phyloP scores from a whole-genome alignment of 179 eudicot genomes.

The Pouteria campechiana region DNA sequence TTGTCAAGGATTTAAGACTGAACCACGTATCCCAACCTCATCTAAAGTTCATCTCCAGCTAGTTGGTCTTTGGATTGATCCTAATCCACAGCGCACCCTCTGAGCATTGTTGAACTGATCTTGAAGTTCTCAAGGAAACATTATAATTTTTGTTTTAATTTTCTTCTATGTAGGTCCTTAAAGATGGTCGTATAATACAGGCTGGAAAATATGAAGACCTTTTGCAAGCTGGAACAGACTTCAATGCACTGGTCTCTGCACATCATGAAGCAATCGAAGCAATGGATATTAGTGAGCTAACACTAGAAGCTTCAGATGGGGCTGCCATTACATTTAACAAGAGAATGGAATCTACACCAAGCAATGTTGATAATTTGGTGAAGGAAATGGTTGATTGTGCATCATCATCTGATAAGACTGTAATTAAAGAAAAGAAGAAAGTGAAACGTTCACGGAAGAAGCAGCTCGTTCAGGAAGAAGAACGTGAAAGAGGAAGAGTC shows the following conservation, averaged over 20 bases:
- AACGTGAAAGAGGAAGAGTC: constrained; percentile 87
- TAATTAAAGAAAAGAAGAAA: constrained; percentile 38
- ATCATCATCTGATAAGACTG: constrained; percentile 12
- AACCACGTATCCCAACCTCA: no score
- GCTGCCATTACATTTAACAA: constrained; percentile 14
- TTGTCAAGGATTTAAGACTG: no score
- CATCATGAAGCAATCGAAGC: constrained; percentile 88
- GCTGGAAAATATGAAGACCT: constrained; percentile 79
- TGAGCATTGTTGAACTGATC: no score
- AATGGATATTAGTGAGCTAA: no score
- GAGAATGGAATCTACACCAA: no score
- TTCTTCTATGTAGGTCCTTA: constrained; percentile 73
- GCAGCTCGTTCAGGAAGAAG: constrained; percentile 94
- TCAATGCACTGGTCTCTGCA: constrained; percentile 81
- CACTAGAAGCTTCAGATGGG: constrained; percentile 44
- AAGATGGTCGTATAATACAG: constrained; percentile 77
- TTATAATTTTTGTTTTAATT: no score
- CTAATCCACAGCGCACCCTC: no score
- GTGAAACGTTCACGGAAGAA: constrained; percentile 70
- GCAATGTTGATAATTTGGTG: constrained; percentile 20
- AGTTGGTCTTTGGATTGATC: no score
- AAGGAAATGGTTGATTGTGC: constrained; percentile 34
- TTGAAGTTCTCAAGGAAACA: no score
- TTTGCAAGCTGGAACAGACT: constrained; percentile 64
- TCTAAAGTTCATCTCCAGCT: no score